Evolutionary conservation across 2,329 filamentous ascomycete species (phyloP).

Genomic region (Cytospora piceicola): DNA sequence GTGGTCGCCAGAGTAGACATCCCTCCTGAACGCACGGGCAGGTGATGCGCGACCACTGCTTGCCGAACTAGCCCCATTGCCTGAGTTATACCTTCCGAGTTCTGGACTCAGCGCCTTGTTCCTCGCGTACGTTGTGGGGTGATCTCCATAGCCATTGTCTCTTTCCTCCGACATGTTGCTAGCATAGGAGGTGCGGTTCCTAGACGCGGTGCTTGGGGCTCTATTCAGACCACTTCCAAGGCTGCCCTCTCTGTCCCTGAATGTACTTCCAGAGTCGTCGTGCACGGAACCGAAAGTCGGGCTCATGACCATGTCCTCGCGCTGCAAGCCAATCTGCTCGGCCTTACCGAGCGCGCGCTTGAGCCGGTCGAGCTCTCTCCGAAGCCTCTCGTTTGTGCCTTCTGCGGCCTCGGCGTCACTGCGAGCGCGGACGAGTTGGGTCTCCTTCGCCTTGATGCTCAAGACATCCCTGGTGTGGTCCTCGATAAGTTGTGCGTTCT

Average conservation of each 20-base stretch:
- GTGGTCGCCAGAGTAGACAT: constrained; percentile 35
- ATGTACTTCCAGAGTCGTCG: constrained; percentile 57
- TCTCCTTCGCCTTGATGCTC: constrained; percentile 98
- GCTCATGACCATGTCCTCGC: constrained; percentile 26
- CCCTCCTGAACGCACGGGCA: constrained; percentile 56
- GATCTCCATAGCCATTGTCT: constrained; percentile 56
- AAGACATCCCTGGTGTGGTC: constrained; percentile 95
- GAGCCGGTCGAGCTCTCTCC: constrained; percentile 87
- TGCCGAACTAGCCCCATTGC: constrained; percentile 51
- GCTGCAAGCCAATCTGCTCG: constrained; percentile 48
- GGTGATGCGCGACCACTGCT: constrained; percentile 64
- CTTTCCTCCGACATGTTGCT: constrained; percentile 76
- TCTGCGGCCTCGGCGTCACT: constrained; percentile 90
- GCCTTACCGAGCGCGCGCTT: constrained; percentile 80
- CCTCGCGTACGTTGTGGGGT: constrained; percentile 44
- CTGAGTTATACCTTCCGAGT: constrained; percentile 40
- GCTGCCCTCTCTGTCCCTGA: constrained; percentile 22
- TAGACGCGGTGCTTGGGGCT: constrained; percentile 33
- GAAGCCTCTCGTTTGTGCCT: constrained; percentile 79
- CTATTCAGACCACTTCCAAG: constrained; percentile 23
- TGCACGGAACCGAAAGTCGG: constrained; percentile 50
- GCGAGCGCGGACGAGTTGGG: constrained; percentile 88
- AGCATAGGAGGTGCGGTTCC: constrained; percentile 63
- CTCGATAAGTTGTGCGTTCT: constrained; percentile 95
- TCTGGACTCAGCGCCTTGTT: constrained; percentile 60